Evolutionary conservation across 257 asterid species (phyloP).

Genomic region (Hygrophila difformis): DNA sequence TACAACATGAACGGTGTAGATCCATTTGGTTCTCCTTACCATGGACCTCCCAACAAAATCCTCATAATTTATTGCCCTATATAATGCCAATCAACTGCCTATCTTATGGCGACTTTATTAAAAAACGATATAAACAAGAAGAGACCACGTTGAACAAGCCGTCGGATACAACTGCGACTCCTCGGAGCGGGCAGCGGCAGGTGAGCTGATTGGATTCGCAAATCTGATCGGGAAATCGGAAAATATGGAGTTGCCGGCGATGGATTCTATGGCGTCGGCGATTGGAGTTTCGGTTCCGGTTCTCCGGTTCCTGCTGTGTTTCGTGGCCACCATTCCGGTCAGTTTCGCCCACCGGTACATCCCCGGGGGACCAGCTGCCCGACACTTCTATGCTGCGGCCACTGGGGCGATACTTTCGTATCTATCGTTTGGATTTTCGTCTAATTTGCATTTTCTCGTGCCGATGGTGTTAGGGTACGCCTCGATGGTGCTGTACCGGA

Average conservation of each 20-base stretch:
- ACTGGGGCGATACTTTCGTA: slow-evolving; percentile 73
- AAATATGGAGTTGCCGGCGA: slow-evolving; percentile 81
- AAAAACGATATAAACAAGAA: too few species aligned
- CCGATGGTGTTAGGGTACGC: slow-evolving; percentile 84
- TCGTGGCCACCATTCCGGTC: slow-evolving; percentile 80
- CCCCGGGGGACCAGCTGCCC: slow-evolving; percentile 62
- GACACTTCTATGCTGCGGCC: slow-evolving; percentile 75
- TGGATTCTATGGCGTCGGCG: slow-evolving; percentile 74
- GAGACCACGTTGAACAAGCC: too few species aligned
- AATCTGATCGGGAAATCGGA: too few species aligned
- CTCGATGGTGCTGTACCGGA: slow-evolving; percentile 61
- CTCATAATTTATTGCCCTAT: too few species aligned
- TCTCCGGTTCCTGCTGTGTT: slow-evolving; percentile 76
- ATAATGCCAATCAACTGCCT: too few species aligned
- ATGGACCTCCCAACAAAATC: too few species aligned
- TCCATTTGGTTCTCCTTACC: too few species aligned
- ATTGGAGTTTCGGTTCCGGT: slow-evolving; percentile 94
- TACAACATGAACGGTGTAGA: too few species aligned
- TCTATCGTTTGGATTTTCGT: slow-evolving; percentile 78
- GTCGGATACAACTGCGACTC: too few species aligned
- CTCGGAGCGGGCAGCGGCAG: too few species aligned
- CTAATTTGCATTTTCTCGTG: slow-evolving; percentile 80
- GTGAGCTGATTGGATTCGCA: too few species aligned
- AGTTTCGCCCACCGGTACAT: slow-evolving; percentile 77
- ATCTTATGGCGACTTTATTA: too few species aligned